phyloP scores from a whole-genome alignment of 2,329 filamentous ascomycete genomes.

The Stachybotrys chlorohalonatus region DNA sequence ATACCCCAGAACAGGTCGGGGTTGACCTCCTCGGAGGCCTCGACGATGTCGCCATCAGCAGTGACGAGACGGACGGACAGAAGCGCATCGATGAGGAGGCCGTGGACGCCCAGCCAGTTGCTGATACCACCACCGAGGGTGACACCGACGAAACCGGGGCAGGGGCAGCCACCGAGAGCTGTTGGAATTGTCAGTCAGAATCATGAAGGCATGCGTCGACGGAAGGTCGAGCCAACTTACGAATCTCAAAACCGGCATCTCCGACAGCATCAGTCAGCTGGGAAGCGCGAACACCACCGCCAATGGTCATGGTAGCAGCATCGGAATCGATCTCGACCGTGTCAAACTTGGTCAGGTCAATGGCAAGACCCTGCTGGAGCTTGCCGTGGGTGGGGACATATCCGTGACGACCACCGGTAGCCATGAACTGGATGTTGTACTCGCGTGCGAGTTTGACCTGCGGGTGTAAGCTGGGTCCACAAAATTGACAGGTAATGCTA shows the following conservation, averaged over 20 bases:
- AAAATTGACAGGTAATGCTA: not conserved
- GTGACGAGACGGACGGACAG: slow-evolving; percentile 28
- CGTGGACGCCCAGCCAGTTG: slow-evolving; percentile 23
- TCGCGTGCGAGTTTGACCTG: not conserved
- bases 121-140: not conserved
- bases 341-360: not conserved
- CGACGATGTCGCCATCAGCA: slow-evolving; percentile 23
- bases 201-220: not conserved
- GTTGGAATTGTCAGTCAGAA: not conserved
- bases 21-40: slow-evolving; percentile 28
- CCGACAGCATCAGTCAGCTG: not conserved
- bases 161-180: not conserved
- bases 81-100: slow-evolving; percentile 37
- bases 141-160: not conserved
- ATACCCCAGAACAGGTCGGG: slow-evolving; percentile 39
- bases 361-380: not conserved
- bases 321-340: not conserved
- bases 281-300: not conserved
- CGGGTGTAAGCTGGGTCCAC: not conserved
- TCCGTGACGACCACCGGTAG: not conserved
- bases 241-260: not conserved
- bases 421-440: not conserved
- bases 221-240: not conserved
- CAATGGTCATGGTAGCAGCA: not conserved
- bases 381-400: not conserved